Evolutionary conservation across 2,329 filamentous ascomycete genomes (phyloP), one percentile per base, ranked within the genome.

Genomic region (Alternaria gaisen): DNA sequence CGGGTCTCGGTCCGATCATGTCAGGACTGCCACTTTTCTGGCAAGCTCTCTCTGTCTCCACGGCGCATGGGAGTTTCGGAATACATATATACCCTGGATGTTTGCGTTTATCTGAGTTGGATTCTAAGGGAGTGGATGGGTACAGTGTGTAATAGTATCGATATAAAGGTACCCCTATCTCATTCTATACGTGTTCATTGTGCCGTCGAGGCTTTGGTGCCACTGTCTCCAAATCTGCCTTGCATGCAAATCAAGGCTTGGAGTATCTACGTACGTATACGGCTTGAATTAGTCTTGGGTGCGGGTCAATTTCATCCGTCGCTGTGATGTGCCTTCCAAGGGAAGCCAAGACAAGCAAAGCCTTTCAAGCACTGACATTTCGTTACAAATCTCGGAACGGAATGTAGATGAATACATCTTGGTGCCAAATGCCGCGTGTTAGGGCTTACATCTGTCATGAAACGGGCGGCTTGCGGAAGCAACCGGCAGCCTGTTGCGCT

Each of bases 1-100:
- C 46, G 46, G 30, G 46, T 38, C 46, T 50, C 46, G 46, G 46
- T n/a, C 46, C 46, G 20, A 36, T 36, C 46, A 50, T 50, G 46
- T 50, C 32, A 26, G 46, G 24, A 36, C 32, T 50, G 46, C 32
- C 46, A 22, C 26, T 50, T 38, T 14, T 50, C 32, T 50, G 46
- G 20, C 14, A 20, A 50, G 32, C 46, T 38, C 26, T 22, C 16
- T 10, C 20, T 7, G n/a, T 26, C 32, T 18, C 22, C 14, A 8
- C 16, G 20, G 46, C 32, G 30, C 22, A 24, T 4, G 30, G 46
- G 46, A 26, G 30, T 50, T 24, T 36, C 5, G 46, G 46, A 50
- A 36, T 14, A 26, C 20, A 26, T n/a, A 36, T 38, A 38, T 50
- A 38, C 46, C 46, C 46, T 22, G 32, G 46, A 24, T 32, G 32